phyloP scores from a whole-genome alignment of 495 filamentous ascomycete species.

The Penicillium argentinense region DNA sequence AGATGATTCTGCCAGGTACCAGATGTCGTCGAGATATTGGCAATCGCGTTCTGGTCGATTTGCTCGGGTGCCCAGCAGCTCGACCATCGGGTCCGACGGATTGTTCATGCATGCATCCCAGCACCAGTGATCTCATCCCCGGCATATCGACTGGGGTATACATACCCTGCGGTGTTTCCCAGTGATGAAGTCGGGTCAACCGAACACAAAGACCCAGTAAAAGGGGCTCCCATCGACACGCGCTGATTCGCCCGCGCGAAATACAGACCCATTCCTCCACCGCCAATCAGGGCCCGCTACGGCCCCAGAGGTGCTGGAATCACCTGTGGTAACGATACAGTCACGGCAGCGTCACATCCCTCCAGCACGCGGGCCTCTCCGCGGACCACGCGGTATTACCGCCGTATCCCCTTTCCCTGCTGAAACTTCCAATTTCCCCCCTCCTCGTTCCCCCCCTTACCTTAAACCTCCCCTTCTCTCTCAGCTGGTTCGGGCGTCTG shows the following conservation, averaged over 20 bases:
- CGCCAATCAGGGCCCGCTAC: neutral
- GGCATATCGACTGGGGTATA: neutral
- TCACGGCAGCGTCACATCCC: neutral
- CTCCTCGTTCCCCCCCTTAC: slow-evolving; percentile 26
- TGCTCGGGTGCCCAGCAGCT: too few relatives aligned
- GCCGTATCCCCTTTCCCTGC: slow-evolving; percentile 26
- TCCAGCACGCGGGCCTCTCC: neutral
- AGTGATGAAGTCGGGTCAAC: too few relatives aligned
- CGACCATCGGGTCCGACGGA: too few relatives aligned
- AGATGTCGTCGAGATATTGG: too few relatives aligned
- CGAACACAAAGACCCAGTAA: slow-evolving; percentile 1
- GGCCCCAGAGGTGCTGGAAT: slow-evolving; percentile 2
- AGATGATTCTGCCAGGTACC: too few relatives aligned
- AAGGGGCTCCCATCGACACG: neutral
- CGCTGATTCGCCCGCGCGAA: slow-evolving; percentile 2
- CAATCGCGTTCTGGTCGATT: too few relatives aligned
- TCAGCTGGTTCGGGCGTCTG: slow-evolving; percentile 13
- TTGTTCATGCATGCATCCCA: too few relatives aligned
- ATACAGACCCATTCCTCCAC: neutral
- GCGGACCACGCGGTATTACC: slow-evolving; percentile 2
- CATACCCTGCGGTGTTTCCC: too few relatives aligned
- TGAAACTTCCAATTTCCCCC: slow-evolving; percentile 34
- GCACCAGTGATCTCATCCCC: too few relatives aligned
- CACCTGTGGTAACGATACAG: slow-evolving; percentile 2
- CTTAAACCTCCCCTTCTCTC: slow-evolving; percentile 26